Evolutionary conservation across 805 yeast genomes (phyloP).

Genomic region (Lipomyces chichibuensis): DNA sequence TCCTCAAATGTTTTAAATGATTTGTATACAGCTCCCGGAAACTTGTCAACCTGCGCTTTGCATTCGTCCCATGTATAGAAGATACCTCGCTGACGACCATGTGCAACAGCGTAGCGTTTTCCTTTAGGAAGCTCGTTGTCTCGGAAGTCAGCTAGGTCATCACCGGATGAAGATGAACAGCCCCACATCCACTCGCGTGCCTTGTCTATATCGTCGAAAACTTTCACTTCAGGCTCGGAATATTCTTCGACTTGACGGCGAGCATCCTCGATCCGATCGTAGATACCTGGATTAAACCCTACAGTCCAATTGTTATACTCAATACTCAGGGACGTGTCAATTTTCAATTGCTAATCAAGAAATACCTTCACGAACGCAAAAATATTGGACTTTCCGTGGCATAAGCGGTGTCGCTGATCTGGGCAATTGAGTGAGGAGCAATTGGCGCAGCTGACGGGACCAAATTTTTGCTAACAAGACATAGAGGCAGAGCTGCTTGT

Average conservation of each 20-base stretch:
- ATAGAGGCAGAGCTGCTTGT: not conserved
- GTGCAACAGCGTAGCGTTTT: conserved; percentile 56
- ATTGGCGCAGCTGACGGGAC: not conserved
- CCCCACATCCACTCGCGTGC: not conserved
- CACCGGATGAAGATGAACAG: not conserved
- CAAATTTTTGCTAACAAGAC: not conserved
- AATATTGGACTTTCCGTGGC: not conserved
- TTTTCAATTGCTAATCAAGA: not conserved
- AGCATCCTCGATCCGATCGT: conserved; percentile 7
- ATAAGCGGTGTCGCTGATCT: not conserved
- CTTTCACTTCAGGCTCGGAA: not conserved
- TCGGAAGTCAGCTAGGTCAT: conserved; percentile 3
- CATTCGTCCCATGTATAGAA: conserved; percentile 60
- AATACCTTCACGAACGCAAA: not conserved
- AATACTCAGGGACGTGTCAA: not conserved
- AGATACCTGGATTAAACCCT: conserved; percentile 10
- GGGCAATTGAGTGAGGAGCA: not conserved
- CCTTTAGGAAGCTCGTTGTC: not conserved
- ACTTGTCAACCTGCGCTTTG: conserved; percentile 56
- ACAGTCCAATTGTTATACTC: not conserved
- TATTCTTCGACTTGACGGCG: not conserved
- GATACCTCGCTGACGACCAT: conserved; percentile 61
- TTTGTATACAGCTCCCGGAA: conserved; percentile 58
- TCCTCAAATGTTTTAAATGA: conserved; percentile 54
- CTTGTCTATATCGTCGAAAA: conserved; percentile 3